Percentiles rank a stretch among this genome's conserved stretches.
Evolutionary conservation across 2,329 filamentous ascomycete species (phyloP).

Genomic region (Bretziella fagacearum): DNA sequence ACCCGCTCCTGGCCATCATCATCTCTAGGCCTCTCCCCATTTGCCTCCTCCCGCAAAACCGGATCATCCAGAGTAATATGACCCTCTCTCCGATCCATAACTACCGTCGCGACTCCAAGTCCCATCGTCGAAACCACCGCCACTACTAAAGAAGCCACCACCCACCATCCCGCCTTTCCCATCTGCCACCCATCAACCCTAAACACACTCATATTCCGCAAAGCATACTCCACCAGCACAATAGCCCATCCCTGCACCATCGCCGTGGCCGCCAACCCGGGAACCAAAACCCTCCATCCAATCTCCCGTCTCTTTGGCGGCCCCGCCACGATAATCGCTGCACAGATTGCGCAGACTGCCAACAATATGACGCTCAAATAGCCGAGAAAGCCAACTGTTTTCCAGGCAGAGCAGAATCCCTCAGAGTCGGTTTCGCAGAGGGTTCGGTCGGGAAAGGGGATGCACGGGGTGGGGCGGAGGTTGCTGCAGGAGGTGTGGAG

Average conservation of each 20-base stretch:
- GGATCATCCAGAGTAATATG: slow-evolving; percentile 10
- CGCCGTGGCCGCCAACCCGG: slow-evolving; percentile 34
- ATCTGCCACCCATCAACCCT: slow-evolving; percentile 9
- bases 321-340: slow-evolving; percentile 55
- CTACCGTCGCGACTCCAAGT: slow-evolving; percentile 1
- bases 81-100: slow-evolving; percentile 7
- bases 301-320: slow-evolving; percentile 59
- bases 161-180: slow-evolving; percentile 9
- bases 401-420: slow-evolving; percentile 79
- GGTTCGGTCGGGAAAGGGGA: slow-evolving; percentile 46
- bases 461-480: slow-evolving; percentile 28
- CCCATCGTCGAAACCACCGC: slow-evolving; percentile 7
- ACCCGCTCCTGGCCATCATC: background rate
- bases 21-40: background rate
- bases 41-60: slow-evolving; percentile 1
- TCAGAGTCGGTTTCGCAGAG: slow-evolving; percentile 43
- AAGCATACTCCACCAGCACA: slow-evolving; percentile 52
- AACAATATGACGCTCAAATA: slow-evolving; percentile 70
- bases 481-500: slow-evolving; percentile 69
- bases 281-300: slow-evolving; percentile 63
- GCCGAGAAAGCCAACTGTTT: slow-evolving; percentile 73
- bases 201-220: slow-evolving; percentile 18
- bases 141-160: slow-evolving; percentile 10
- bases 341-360: slow-evolving; percentile 38
- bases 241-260: slow-evolving; percentile 27